Evolutionary conservation across 2,329 filamentous ascomycete species (phyloP), one percentile per base, ranked within the genome.

Genomic region (Trichothecium sympodiale): DNA sequence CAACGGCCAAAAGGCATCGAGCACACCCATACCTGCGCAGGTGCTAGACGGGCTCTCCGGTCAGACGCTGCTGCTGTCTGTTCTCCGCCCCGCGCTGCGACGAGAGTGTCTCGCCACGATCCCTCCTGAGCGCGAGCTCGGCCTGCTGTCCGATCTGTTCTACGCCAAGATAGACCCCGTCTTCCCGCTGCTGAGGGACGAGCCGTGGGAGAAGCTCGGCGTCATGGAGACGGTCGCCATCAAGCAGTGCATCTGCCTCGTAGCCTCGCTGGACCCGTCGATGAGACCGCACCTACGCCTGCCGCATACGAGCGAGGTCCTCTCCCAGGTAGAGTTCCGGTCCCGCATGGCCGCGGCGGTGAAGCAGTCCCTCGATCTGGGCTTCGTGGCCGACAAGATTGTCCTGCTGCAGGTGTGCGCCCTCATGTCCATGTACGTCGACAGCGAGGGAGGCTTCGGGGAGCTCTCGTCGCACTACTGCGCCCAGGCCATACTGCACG

Each of bases 401-500:
- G 42, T 42, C 4, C 33, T 40, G 12, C 29, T 44, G 25, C 42
- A 44, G 29, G 36, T 43, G 6, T 42, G 37, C 20, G 37, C 39
- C 9, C 31, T 45, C 17, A 43, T 45, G 43, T 38, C 43, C 25
- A 42, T 45, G 35, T 43, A 45, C 34, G 34, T 39, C 9, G 43
- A 43, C 27, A 41, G n/a, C n/a, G n/a, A 41, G 16, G 26, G 34
- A 17, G 36, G 36, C 8, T 39, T 40, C 28, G 40, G 43, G 33
- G 39, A 43, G 34, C 25, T 45, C 7, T 45, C 43, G 8, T 37
- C 36, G 16, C 32, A 39, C 20, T 45, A 45, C 33, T 42, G 44
- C 12, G 45, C 46, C 6, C 46, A 49, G 34, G 43, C 45, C 8
- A 41, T 49, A 5, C 45, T 39, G 8, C 42, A 47, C 17, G 41